Evolutionary conservation across 768 basidiomycete genomes (phyloP).

Genomic region (Lentinula sp.): DNA sequence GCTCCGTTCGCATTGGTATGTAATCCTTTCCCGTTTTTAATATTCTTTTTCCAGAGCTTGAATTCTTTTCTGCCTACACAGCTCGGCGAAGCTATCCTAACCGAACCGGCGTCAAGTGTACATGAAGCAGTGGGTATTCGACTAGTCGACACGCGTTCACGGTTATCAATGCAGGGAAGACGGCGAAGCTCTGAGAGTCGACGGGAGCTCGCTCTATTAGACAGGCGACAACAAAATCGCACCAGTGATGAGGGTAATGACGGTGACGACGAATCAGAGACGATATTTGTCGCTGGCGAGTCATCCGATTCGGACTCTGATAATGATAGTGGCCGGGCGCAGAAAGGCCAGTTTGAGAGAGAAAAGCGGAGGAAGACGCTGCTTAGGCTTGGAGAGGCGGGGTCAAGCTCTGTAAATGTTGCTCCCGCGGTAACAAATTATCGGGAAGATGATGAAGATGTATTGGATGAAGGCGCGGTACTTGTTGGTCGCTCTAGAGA

Average conservation of each 20-base stretch:
- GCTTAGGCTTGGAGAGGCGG: slow-evolving; percentile 19
- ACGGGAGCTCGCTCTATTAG: not conserved
- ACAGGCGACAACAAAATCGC: not conserved
- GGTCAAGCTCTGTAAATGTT: not conserved
- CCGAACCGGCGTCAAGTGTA: slow-evolving; percentile 36
- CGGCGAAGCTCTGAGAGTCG: not conserved
- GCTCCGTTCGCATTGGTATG: slow-evolving; percentile 85
- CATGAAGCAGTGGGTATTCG: slow-evolving; percentile 28
- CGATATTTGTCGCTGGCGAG: not conserved
- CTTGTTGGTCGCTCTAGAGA: slow-evolving; percentile 18
- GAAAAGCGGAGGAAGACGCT: slow-evolving; percentile 22
- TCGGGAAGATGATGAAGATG: slow-evolving; percentile 17
- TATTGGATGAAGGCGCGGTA: slow-evolving; percentile 13
- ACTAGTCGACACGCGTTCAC: slow-evolving; percentile 38
- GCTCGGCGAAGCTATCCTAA: slow-evolving; percentile 84
- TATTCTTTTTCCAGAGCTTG: not conserved
- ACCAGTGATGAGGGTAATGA: not conserved
- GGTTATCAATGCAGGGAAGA: not conserved
- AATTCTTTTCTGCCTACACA: slow-evolving; percentile 17
- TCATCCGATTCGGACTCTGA: not conserved
- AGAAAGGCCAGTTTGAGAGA: slow-evolving; percentile 7
- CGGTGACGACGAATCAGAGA: not conserved
- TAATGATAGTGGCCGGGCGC: slow-evolving; percentile 1
- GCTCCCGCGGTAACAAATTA: slow-evolving; percentile 1
- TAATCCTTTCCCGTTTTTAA: slow-evolving; percentile 2